Evolutionary conservation across 441 rosid species (phyloP), one percentile per base, ranked within the genome.

Genomic region (Cnidoscolus chayamansa): DNA sequence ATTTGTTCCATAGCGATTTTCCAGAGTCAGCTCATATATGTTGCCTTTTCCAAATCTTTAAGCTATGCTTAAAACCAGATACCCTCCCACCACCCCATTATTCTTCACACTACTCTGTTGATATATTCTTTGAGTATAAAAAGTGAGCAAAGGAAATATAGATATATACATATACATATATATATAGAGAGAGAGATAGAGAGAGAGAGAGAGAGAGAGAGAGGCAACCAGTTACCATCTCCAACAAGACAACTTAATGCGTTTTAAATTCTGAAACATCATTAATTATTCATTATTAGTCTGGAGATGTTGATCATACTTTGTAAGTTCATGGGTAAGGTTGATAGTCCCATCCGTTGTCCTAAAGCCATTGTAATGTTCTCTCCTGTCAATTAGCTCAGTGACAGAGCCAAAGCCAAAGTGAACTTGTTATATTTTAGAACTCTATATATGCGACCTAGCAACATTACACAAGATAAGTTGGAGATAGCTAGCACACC

Each of bases 371-470:
- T 61, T 77, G 79, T 65, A 72, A 72, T 70, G 50, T 66, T 72
- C 51, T 65, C 9, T 67, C 9, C 9, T 62, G 43, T 55, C 68
- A 68, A 62, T 62, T 57, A 76, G 57, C 11, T 61, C 63, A 65
- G 31, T 7, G 65, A 77, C 74, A 57, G 73, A 10, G 71, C 73
- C 74, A 4, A 57, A 68, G 81, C 71, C 82, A 60, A 74, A 67
- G 17, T 25, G 25, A 25, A 25, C 25, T 25, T 25, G 25, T 25
- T 25, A 25, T 25, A 25, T 25, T 25, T 25, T 25, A 25, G 25
- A 25, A 25, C 25, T 25, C 25, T 25, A 25, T 25, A 25, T 25
- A 25, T 25, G 25, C 25, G 25, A 25, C 25, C 25, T 25, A 25
- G 25, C 25, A 25, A 25, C 25, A 25, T 25, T 25, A 57, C 62